phyloP scores from a whole-genome alignment of 1,139 yeast species.

The Scheffersomyces segobiensis region DNA sequence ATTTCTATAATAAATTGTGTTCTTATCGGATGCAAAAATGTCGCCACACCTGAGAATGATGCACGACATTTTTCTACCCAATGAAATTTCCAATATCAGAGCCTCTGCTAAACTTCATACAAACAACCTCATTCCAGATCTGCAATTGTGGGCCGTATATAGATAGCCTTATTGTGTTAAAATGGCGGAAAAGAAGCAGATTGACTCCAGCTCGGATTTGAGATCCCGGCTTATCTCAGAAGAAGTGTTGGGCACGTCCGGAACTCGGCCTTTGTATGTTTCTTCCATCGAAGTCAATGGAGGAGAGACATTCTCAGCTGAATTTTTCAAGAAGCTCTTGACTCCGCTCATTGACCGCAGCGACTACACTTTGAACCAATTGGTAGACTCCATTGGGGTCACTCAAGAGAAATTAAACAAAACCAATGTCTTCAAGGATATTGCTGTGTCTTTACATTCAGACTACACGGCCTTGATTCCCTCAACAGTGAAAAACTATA shows the following conservation, averaged over 20 bases:
- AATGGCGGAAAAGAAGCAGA: background rate
- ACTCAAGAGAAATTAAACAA: constrained; percentile 32
- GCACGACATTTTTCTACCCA: constrained; percentile 1
- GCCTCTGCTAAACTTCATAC: background rate
- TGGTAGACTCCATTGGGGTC: constrained; percentile 28
- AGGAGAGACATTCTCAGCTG: constrained; percentile 47
- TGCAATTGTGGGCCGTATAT: background rate
- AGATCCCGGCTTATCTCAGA: constrained; percentile 31
- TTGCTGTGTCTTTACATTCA: constrained; percentile 33
- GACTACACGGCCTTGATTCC: constrained; percentile 35
- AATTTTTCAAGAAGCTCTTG: constrained; percentile 47
- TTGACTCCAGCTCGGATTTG: constrained; percentile 16
- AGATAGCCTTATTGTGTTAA: background rate
- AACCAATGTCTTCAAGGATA: constrained; percentile 46
- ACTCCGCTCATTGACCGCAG: constrained; percentile 43
- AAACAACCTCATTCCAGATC: background rate
- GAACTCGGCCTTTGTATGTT: constrained; percentile 45
- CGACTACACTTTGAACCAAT: constrained; percentile 47
- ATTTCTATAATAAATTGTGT: constrained; percentile 2
- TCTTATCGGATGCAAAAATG: background rate
- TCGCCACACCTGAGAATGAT: background rate
- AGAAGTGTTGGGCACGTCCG: constrained; percentile 32
- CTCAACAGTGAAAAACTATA: constrained; percentile 23
- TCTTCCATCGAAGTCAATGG: constrained; percentile 50
- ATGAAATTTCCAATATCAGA: background rate